A percentile compares a stretch with the other conserved stretches of the same genome.
Evolutionary conservation across 805 yeast species (phyloP).

Genomic region (Isabelozyma pseudorhagii): DNA sequence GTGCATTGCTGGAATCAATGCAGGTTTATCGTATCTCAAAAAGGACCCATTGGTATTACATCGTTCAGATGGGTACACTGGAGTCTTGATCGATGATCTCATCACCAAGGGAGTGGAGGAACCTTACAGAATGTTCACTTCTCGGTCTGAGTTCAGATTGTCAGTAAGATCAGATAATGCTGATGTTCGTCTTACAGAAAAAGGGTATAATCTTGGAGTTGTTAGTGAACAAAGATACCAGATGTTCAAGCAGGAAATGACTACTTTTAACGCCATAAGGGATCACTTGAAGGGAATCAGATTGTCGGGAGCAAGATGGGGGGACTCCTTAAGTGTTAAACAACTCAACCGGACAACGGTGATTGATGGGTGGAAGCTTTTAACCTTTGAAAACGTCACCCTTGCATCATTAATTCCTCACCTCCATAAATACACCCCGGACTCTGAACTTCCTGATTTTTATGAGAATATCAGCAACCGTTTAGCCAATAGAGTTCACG

Average conservation of each 20-base stretch:
- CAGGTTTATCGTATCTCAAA: conserved; percentile 57
- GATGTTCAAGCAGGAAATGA: conserved; percentile 41
- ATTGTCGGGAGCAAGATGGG: conserved; percentile 65
- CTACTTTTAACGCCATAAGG: conserved; percentile 42
- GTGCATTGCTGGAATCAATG: conserved; percentile 90
- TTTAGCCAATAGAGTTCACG: conserved; percentile 57
- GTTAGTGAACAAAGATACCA: conserved; percentile 59
- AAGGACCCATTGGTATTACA: conserved; percentile 50
- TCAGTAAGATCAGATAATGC: conserved; percentile 94
- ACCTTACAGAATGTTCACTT: conserved; percentile 97
- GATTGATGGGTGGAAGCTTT: conserved; percentile 64
- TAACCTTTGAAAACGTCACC: conserved; percentile 49
- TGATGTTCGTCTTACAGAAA: conserved; percentile 72
- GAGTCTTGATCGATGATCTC: conserved; percentile 90
- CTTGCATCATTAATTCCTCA: conserved; percentile 28
- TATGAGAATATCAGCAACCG: conserved; percentile 30
- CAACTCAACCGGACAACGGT: conserved; percentile 41
- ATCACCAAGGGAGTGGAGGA: conserved; percentile 95
- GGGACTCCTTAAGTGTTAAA: conserved; percentile 39
- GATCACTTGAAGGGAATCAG: conserved; percentile 42
- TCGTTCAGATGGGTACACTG: conserved; percentile 85
- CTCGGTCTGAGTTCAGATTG: conserved; percentile 89
- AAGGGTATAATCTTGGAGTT: conserved; percentile 65
- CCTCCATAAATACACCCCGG: conserved; percentile 14
- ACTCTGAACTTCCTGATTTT: conserved; percentile 20